phyloP scores from a whole-genome alignment of 164 flowering plant species.

The Vitis amurensis region DNA sequence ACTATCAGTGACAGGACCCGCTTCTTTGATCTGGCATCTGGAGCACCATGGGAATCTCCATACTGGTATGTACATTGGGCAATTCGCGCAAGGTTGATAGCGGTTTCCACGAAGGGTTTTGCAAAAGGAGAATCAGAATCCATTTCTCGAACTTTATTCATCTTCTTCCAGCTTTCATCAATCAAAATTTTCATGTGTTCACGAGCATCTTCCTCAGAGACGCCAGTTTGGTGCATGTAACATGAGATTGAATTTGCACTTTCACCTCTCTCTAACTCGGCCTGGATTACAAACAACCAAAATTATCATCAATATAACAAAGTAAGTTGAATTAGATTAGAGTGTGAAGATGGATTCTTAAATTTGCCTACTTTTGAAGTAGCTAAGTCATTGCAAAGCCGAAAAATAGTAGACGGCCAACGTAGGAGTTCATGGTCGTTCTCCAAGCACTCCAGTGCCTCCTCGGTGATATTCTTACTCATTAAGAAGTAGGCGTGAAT shows the following conservation, averaged over 20 bases:
- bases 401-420: slow-evolving; percentile 33
- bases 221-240: slow-evolving; percentile 29
- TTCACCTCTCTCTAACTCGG: slow-evolving; percentile 39
- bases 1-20: slow-evolving; percentile 14
- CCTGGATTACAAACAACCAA: slow-evolving; percentile 15
- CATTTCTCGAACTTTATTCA: slow-evolving; percentile 16
- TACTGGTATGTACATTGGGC: slow-evolving; percentile 38
- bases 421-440: slow-evolving; percentile 20
- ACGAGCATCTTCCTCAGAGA: slow-evolving; percentile 28
- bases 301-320: no score
- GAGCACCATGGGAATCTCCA: slow-evolving; percentile 49
- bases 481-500: slow-evolving; percentile 28
- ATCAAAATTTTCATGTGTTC: slow-evolving; percentile 24
- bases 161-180: slow-evolving; percentile 32
- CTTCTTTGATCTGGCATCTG: slow-evolving; percentile 22
- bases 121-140: slow-evolving; percentile 13
- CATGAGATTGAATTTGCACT: slow-evolving; percentile 29
- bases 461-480: background rate
- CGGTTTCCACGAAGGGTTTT: slow-evolving; percentile 17
- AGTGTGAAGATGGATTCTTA: no score
- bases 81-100: slow-evolving; percentile 34
- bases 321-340: no score
- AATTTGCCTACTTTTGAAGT: slow-evolving; percentile 37
- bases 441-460: slow-evolving; percentile 14
- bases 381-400: slow-evolving; percentile 38